phyloP scores from a whole-genome alignment of 768 basidiomycete species.

The Tremella fuciformis region DNA sequence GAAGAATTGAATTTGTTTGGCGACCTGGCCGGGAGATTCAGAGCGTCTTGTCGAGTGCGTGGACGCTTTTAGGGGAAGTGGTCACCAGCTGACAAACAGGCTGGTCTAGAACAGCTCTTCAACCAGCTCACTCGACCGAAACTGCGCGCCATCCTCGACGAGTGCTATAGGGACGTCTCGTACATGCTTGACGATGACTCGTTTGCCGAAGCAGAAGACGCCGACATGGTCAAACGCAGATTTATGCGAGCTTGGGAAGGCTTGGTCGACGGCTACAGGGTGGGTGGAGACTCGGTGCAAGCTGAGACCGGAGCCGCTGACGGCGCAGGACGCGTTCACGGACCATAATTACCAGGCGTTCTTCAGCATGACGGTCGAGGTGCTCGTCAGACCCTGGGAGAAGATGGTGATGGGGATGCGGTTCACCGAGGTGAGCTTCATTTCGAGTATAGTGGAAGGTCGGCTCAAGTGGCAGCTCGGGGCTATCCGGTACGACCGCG shows the following conservation, averaged over 20 bases:
- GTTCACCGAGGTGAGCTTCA: constrained; percentile 75
- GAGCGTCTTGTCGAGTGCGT: constrained; percentile 68
- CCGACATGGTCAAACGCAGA: constrained; percentile 80
- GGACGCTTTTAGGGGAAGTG: background rate
- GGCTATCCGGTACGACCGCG: constrained; percentile 90
- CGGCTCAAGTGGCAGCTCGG: constrained; percentile 66
- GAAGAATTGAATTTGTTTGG: constrained; percentile 44
- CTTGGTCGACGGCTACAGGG: constrained; percentile 82
- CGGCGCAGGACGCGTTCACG: constrained; percentile 73
- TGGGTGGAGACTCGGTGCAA: no score
- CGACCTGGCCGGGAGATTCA: constrained; percentile 58
- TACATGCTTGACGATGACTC: constrained; percentile 86
- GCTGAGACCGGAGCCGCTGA: no score
- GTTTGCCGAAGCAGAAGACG: constrained; percentile 77
- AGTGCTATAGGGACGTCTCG: constrained; percentile 83
- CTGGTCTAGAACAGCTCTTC: constrained; percentile 88
- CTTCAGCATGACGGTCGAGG: constrained; percentile 79
- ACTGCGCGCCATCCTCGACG: constrained; percentile 74
- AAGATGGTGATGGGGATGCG: constrained; percentile 73
- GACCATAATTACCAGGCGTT: constrained; percentile 82
- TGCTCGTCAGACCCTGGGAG: constrained; percentile 93
- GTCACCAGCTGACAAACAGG: constrained; percentile 53
- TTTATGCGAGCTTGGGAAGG: constrained; percentile 86
- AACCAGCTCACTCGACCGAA: constrained; percentile 88
- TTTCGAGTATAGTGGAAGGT: no score